A percentile compares a stretch with the other conserved stretches of the same genome.
phyloP scores from a whole-genome alignment of 768 basidiomycete species.

The Lentinula boryana region DNA sequence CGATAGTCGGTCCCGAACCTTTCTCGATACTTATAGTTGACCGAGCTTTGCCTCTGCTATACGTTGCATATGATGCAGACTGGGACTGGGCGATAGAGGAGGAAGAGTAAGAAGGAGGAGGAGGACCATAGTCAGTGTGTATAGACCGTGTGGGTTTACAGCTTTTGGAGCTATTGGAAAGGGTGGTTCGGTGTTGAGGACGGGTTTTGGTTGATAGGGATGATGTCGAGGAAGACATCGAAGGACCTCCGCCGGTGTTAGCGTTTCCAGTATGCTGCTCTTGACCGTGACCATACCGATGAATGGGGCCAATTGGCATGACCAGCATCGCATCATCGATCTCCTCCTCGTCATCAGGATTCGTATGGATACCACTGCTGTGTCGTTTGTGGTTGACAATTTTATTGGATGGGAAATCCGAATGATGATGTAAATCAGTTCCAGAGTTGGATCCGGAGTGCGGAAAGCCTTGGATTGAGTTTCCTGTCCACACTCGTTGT shows the following conservation, averaged over 20 bases:
- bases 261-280: background rate
- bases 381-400: background rate
- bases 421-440: background rate
- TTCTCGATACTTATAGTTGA: constrained; percentile 69
- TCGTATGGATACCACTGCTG: constrained; percentile 14
- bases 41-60: constrained; percentile 37
- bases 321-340: constrained; percentile 73
- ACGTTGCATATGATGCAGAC: constrained; percentile 16
- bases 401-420: background rate
- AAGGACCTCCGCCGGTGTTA: constrained; percentile 6
- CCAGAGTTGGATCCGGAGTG: background rate
- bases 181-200: constrained; percentile 28
- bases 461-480: background rate
- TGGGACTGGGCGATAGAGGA: background rate
- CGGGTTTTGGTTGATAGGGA: background rate
- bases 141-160: constrained; percentile 25
- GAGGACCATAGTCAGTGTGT: constrained; percentile 15
- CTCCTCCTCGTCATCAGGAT: constrained; percentile 60
- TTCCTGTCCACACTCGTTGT: background rate
- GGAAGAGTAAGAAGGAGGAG: constrained; percentile 12
- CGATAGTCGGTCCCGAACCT: constrained; percentile 19
- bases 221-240: background rate
- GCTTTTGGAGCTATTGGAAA: constrained; percentile 15
- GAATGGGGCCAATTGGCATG: constrained; percentile 56
- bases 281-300: background rate